Percentiles rank a stretch among this genome's conserved stretches.
These are phyloP conservation scores for Colletotrichum echinochloae DNA, from an alignment of 2,329 filamentous ascomycete genomes.

Conservation along the genomic window DNA sequence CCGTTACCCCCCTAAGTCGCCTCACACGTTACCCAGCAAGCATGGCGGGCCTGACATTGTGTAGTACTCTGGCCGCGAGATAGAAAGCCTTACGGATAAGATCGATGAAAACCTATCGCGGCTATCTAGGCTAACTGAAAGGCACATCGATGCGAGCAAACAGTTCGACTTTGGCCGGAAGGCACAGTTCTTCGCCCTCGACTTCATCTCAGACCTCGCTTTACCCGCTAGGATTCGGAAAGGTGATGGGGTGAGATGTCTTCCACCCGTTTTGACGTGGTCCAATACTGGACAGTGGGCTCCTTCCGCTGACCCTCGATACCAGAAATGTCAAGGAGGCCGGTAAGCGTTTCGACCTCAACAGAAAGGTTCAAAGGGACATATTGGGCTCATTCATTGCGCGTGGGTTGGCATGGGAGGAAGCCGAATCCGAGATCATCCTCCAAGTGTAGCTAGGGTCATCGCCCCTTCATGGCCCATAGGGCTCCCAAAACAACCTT, in stretches of 20 bases:
- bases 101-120: constrained; percentile 61
- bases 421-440: constrained; percentile 58
- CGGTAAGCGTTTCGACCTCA: constrained; percentile 57
- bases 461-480: neutral
- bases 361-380: constrained; percentile 58
- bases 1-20: neutral
- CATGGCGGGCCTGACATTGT: neutral
- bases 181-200: constrained; percentile 64
- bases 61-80: constrained; percentile 63
- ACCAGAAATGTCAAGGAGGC: constrained; percentile 59
- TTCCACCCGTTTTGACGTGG: constrained; percentile 43
- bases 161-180: constrained; percentile 60
- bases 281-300: constrained; percentile 44
- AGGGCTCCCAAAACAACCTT: constrained; percentile 16
- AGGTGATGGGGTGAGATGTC: constrained; percentile 58
- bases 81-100: constrained; percentile 59
- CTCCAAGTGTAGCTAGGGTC: constrained; percentile 51
- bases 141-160: constrained; percentile 53
- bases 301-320: constrained; percentile 46
- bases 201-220: constrained; percentile 64
- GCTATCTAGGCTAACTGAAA: constrained; percentile 57
- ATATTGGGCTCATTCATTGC: constrained; percentile 61
- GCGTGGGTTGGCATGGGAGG: constrained; percentile 52
- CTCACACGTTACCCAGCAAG: neutral
- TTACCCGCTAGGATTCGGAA: constrained; percentile 56